Percentiles rank a stretch among this genome's conserved stretches.
Evolutionary conservation across 208 protist species (phyloP).

Genomic region (Trypanosoma mega): DNA sequence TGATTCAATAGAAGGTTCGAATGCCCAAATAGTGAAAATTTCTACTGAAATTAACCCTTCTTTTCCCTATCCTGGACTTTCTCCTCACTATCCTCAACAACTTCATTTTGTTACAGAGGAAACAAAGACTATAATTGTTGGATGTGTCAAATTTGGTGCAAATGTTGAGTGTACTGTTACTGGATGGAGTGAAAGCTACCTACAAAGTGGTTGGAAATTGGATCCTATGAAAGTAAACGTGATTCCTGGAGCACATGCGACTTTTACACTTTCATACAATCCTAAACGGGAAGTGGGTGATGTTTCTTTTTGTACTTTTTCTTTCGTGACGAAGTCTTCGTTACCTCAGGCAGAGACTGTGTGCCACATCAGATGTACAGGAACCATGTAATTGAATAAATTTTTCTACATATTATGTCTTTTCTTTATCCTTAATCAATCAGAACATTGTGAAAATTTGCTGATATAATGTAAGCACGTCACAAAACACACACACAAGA

Average conservation of each 20-base stretch:
- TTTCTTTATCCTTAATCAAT: constrained; percentile 2
- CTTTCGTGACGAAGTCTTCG: constrained; percentile 18
- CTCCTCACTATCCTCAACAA: constrained; percentile 30
- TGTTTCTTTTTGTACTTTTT: constrained; percentile 31
- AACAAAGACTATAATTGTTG: constrained; percentile 42
- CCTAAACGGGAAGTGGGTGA: constrained; percentile 20
- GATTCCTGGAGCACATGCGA: constrained; percentile 14
- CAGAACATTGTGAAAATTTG: no score
- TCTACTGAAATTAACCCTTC: constrained; percentile 2
- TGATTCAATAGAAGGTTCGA: not conserved
- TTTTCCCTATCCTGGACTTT: constrained; percentile 16
- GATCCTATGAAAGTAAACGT: constrained; percentile 29
- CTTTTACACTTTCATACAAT: constrained; percentile 27
- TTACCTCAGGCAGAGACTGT: constrained; percentile 9
- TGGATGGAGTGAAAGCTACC: constrained; percentile 43
- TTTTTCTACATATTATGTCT: constrained; percentile 8
- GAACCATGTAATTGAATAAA: constrained; percentile 19
- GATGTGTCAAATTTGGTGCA: constrained; percentile 41
- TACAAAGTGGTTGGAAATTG: constrained; percentile 39
- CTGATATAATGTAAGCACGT: no score
- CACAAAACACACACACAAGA: no score
- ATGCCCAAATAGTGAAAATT: not conserved
- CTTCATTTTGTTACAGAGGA: constrained; percentile 43
- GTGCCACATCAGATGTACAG: constrained; percentile 41
- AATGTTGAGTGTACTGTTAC: constrained; percentile 42